Evolutionary conservation across 768 basidiomycete genomes (phyloP), one percentile per base, ranked within the genome.

Genomic region (Rhizopogon rudus): DNA sequence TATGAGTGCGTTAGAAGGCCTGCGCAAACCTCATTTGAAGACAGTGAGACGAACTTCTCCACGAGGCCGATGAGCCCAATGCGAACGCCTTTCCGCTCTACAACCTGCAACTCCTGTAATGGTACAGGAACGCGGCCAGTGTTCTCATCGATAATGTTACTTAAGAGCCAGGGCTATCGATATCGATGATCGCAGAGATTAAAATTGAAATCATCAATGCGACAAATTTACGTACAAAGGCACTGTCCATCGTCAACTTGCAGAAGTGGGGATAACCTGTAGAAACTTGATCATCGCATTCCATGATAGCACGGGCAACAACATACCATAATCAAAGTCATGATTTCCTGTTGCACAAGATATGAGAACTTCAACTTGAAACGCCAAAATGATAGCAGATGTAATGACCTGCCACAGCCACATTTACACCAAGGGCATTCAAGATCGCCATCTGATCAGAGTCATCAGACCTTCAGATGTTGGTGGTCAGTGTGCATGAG

Each of bases 51-150:
- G 39, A 59, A 93, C 93, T 88, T 77, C 69, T 97, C 93, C 1
- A 94, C 88, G 0, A 97, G 78, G 3, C 93, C 93, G 44, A 97
- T 87, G 28, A 95, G 66, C 4, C 93, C 93, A 44, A 95, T 76
- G 44, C 80, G 81, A 2, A 90, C 53, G 1, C 88, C 91, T 9
- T 77, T 78, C 22, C 86, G 75, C 61, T 94, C 88, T 10, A 93
- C 65, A 5, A 93, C 74, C 40, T 77, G 67, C 65, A 79, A 93
- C 57, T 84, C 80, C 25, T 79, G 70, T 3, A 95, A 66, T 45
- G 73, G 70, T 44, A 81, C 77, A 0, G 93, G 93, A 41, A 83
- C 78, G 14, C 69, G 66, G 6, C 78, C 80, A 1, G 89, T 93
- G 6, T 72, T 72, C 13, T 72, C 77, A 63, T 93, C 20, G 20